Percentiles rank a stretch among this genome's conserved stretches.
Conservation (phyloP, 768 basidiomycete species). For the Trametopsis cervina region DNA sequence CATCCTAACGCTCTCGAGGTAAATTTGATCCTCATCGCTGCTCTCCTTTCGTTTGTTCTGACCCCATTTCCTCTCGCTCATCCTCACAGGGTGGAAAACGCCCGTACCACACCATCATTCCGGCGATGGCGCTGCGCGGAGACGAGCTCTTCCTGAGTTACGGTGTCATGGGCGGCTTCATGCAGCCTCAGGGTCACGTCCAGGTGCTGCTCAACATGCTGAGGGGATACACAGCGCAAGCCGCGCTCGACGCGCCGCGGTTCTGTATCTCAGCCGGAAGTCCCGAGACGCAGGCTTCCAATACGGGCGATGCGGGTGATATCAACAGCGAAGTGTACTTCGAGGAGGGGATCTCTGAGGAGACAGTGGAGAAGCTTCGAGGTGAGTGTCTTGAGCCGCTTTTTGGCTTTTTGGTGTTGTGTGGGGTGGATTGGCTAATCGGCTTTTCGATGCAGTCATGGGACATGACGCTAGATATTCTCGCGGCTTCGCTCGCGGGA, state of each 20-base stretch:
- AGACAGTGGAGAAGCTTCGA: slow-evolving; percentile 59
- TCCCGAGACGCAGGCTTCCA: slow-evolving; percentile 48
- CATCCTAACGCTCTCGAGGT: slow-evolving; percentile 86
- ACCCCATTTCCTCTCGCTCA: neutral
- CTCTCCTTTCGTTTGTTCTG: neutral
- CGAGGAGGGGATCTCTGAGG: slow-evolving; percentile 70
- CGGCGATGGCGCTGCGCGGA: slow-evolving; percentile 72
- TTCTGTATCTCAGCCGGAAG: slow-evolving; percentile 91
- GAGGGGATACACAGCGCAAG: slow-evolving; percentile 81
- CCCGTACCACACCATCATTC: slow-evolving; percentile 91
- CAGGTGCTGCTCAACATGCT: slow-evolving; percentile 91
- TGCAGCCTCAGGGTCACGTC: slow-evolving; percentile 96
- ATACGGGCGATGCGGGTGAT: slow-evolving; percentile 49
- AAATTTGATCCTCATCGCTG: slow-evolving; percentile 3
- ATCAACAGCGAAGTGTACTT: slow-evolving; percentile 81
- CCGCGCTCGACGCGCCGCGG: slow-evolving; percentile 88
- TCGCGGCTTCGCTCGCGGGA: slow-evolving; percentile 49
- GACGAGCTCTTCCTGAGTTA: slow-evolving; percentile 83
- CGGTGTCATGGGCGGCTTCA: slow-evolving; percentile 90
- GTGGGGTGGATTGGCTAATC: neutral
- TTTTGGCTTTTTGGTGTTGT: neutral
- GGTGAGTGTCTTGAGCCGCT: slow-evolving; percentile 33
- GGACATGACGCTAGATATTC: slow-evolving; percentile 76
- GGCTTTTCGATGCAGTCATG: slow-evolving; percentile 35
- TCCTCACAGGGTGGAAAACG: slow-evolving; percentile 66